Conservation (phyloP, 129 eudicot species). For the Artemisia tridentata region DNA sequence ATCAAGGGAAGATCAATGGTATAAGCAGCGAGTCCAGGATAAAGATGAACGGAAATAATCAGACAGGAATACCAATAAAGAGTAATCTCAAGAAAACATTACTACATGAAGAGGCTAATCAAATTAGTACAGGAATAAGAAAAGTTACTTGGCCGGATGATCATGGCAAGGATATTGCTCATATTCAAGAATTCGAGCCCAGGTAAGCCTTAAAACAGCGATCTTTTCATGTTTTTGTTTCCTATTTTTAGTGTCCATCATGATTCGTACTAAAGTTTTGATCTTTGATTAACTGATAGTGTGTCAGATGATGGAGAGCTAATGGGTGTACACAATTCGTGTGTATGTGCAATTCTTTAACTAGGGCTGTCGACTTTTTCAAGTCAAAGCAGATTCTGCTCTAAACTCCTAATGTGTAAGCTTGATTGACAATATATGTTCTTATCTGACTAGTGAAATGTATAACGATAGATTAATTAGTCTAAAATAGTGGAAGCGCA, state of each 20-base stretch:
- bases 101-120: not conserved
- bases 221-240: constrained; percentile 5
- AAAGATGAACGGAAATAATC: not conserved
- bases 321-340: constrained; percentile 37
- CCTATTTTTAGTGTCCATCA: constrained; percentile 11
- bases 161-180: constrained; percentile 51
- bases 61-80: constrained; percentile 27
- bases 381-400: constrained; percentile 10
- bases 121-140: constrained; percentile 15
- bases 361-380: constrained; percentile 8
- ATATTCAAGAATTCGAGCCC: constrained; percentile 48
- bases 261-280: constrained; percentile 20
- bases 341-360: constrained; percentile 49
- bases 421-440: constrained; percentile 3
- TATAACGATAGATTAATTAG: not conserved
- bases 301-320: constrained; percentile 38
- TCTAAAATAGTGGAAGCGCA: constrained; percentile 27
- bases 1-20: not conserved
- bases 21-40: not conserved
- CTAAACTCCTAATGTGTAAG: not conserved
- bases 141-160: constrained; percentile 52
- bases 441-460: not conserved
- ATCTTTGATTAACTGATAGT: constrained; percentile 23
- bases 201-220: constrained; percentile 22
- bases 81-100: constrained; percentile 43